phyloP scores from a whole-genome alignment of 139 green algal species.

The Haematococcus lacustris region DNA sequence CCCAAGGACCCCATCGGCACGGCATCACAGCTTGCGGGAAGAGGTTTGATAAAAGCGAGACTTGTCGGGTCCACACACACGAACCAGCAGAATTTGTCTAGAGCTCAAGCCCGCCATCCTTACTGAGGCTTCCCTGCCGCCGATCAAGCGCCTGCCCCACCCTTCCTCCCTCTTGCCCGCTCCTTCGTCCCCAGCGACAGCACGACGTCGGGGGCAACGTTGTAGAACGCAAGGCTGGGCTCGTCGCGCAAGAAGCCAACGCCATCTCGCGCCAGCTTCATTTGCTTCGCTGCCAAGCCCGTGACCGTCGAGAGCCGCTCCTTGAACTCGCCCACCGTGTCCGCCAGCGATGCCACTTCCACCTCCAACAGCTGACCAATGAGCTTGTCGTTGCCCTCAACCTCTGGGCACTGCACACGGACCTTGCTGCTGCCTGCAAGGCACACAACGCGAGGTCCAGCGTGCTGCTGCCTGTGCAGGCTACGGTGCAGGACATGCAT shows the following conservation, averaged over 20 bases:
- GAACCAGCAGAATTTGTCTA: too few species aligned
- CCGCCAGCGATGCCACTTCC: constrained; percentile 44
- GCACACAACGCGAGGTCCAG: too few species aligned
- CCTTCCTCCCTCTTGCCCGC: constrained; percentile 27
- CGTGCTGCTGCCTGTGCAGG: too few species aligned
- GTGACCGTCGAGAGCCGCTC: constrained; percentile 51
- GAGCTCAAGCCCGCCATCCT: too few species aligned
- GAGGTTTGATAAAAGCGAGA: too few species aligned
- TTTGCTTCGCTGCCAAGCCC: constrained; percentile 62
- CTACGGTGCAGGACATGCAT: too few species aligned
- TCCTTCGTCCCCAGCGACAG: constrained; percentile 64
- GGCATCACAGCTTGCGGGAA: too few species aligned
- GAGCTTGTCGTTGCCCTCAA: constrained; percentile 62
- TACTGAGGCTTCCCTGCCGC: too few species aligned
- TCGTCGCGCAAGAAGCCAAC: constrained; percentile 69
- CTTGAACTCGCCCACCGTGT: constrained; percentile 55
- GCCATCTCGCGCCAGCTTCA: constrained; percentile 54
- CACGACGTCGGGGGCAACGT: constrained; percentile 56
- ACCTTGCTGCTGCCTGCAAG: constrained; percentile 17
- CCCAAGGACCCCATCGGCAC: too few species aligned
- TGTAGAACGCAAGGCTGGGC: constrained; percentile 76
- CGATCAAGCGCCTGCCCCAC: too few species aligned
- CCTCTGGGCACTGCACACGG: constrained; percentile 58
- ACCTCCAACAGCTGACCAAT: constrained; percentile 73
- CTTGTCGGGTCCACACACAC: too few species aligned